phyloP scores from a whole-genome alignment of 2,329 filamentous ascomycete genomes.

The Cladosporium colombiae region DNA sequence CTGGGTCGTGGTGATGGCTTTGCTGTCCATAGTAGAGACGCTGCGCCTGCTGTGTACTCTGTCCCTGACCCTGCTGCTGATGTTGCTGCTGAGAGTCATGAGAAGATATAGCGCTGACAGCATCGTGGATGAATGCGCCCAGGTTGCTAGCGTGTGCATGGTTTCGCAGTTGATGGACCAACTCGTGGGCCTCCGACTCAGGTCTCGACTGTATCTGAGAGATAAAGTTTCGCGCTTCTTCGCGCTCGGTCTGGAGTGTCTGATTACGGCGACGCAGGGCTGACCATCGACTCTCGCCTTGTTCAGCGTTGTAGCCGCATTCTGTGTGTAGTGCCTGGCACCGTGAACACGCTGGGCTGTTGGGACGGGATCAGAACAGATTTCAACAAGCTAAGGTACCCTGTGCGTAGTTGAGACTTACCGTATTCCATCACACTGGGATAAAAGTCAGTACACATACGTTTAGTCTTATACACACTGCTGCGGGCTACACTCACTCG shows the following conservation, averaged over 20 bases:
- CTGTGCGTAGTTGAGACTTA: conserved; percentile 19
- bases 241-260: conserved; percentile 34
- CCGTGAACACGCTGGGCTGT: conserved; percentile 34
- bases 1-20: not conserved
- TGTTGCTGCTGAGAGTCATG: not conserved
- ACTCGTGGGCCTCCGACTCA: conserved; percentile 33
- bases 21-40: not conserved
- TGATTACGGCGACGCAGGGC: conserved; percentile 36
- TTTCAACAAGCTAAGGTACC: not conserved
- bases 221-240: conserved; percentile 34
- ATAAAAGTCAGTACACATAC: conserved; percentile 19
- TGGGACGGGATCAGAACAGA: not conserved
- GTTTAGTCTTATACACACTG: not conserved
- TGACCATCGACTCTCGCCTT: conserved; percentile 38
- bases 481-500: conserved; percentile 21
- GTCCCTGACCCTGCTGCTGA: not conserved
- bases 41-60: not conserved
- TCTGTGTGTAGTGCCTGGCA: conserved; percentile 35
- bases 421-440: conserved; percentile 32
- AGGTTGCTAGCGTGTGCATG: conserved; percentile 26
- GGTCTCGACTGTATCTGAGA: conserved; percentile 31
- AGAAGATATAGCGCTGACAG: not conserved
- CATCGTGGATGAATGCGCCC: conserved; percentile 8
- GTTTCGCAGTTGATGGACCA: conserved; percentile 34
- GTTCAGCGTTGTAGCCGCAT: conserved; percentile 37